These are phyloP conservation scores for Chlorella sorokiniana DNA, from an alignment of 139 green algal genomes.

Conservation along the genomic window DNA sequence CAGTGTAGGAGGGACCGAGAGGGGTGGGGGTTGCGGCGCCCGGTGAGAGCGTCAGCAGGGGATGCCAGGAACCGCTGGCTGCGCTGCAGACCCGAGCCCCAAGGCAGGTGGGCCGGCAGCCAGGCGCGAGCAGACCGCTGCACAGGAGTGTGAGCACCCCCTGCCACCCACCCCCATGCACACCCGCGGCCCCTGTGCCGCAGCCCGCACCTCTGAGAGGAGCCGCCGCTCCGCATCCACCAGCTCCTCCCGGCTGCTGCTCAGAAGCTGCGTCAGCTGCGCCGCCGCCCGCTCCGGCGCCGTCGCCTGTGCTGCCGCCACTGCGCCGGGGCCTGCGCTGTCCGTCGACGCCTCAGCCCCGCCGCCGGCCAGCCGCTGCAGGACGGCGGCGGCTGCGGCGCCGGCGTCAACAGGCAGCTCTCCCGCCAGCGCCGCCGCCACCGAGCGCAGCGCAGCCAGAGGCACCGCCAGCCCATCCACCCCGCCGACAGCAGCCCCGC, in stretches of 20 bases:
- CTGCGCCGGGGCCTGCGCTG: neutral
- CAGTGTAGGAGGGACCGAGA: neutral
- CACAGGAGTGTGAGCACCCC: neutral
- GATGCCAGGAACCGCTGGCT: too few species aligned
- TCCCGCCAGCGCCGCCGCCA: neutral
- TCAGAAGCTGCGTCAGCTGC: slow-evolving; percentile 48
- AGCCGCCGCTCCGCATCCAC: slow-evolving; percentile 58
- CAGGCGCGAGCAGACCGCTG: neutral
- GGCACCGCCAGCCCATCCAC: slow-evolving; percentile 45
- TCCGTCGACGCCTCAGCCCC: neutral
- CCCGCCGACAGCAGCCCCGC: slow-evolving; percentile 33
- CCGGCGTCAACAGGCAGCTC: neutral
- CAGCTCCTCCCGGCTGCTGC: slow-evolving; percentile 45
- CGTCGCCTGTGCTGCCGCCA: slow-evolving; percentile 7
- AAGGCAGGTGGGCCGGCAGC: neutral
- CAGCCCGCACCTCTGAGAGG: slow-evolving; percentile 39
- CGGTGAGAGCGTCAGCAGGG: too few species aligned
- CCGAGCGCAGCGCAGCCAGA: slow-evolving; percentile 37
- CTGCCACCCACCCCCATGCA: neutral
- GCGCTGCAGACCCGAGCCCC: too few species aligned
- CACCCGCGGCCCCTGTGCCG: neutral
- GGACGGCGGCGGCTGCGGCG: neutral
- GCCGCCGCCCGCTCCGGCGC: neutral
- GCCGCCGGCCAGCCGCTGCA: slow-evolving; percentile 14
- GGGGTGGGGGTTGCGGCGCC: neutral